Conservation (phyloP, 2,329 filamentous ascomycete species). For the Aspergillus sp. region DNA sequence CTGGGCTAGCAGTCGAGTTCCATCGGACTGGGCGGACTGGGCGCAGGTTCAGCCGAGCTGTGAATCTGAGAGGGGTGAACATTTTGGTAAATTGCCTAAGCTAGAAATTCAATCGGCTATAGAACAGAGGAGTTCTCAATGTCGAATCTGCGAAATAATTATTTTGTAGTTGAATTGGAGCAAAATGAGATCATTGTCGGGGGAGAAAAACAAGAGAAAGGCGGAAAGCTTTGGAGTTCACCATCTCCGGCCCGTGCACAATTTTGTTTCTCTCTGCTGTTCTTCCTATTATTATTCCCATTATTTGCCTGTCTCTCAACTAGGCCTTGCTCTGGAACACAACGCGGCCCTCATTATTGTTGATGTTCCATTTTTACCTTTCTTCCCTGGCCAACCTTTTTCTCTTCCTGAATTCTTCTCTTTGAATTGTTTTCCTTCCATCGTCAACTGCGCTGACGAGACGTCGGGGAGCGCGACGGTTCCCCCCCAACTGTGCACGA, state of each 20-base stretch:
- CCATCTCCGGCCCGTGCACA: constrained; percentile 30
- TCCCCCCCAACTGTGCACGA: constrained; percentile 4
- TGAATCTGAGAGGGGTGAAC: constrained; percentile 27
- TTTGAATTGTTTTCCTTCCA: constrained; percentile 3
- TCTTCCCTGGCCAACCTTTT: constrained; percentile 7
- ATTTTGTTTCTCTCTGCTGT: constrained; percentile 25
- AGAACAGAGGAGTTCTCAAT: no score
- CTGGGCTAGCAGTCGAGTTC: constrained; percentile 33
- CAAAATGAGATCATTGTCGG: no score
- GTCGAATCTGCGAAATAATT: no score
- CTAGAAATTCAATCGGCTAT: no score
- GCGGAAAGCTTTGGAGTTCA: constrained; percentile 13
- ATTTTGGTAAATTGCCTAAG: constrained; percentile 14
- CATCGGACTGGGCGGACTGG: constrained; percentile 29
- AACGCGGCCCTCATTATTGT: constrained; percentile 1
- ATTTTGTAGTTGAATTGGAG: no score
- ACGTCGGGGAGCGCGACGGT: constrained; percentile 20
- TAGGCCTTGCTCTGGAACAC: no score
- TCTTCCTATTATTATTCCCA: constrained; percentile 2
- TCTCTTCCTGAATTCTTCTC: background rate
- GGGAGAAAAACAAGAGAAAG: constrained; percentile 3
- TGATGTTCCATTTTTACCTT: constrained; percentile 10
- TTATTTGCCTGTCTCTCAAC: no score
- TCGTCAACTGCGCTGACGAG: constrained; percentile 12
- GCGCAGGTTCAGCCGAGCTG: constrained; percentile 18